Evolutionary conservation across 257 asterid species (phyloP), one percentile per base, ranked within the genome.

Genomic region (Paraleonurus japonicus): DNA sequence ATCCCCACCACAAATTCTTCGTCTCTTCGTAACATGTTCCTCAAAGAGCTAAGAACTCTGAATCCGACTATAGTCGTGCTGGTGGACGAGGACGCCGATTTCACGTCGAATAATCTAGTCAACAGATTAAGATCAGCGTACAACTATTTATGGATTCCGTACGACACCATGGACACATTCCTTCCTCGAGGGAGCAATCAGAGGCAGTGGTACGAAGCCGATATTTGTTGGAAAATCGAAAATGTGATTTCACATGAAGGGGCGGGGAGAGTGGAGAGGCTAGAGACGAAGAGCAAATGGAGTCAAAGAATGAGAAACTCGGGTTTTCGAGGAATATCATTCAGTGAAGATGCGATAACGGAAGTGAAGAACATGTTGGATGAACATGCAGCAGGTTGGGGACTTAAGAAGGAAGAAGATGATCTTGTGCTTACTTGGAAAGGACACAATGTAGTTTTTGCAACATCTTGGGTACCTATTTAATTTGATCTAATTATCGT

Each of bases 301-400:
- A 93, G 74, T 4, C 90, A 82, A 65, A 71, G 99, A 22, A 88
- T 94, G 99, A 81, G 90, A 54, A 82, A 72, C 9, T 86, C 89
- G 2, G 58, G 88, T 24, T 94, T 89, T n/a, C 55, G 84, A 19
- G 88, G 86, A 0, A 71, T 79, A 2, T 60, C 65, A 0, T 94
- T 89, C 58, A 76, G 95, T 11, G 96, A 94, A 39, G 99, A 89
- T 0, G 88, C 85, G 26, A 75, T 84, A 27, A 32, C 72, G 7
- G 95, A 91, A 54, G 96, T 91, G 85, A 91, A 86, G 84, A 81
- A 37, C 54, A 91, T 94, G 98, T 72, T 94, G 54, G 98, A 89
- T 57, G 96, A 91, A 48, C 98, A 94, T 73, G 96, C 99, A 12
- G 97, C 96, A 0, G 99, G 97, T 0, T 94, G 99, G 99, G 99